Conservation (phyloP, 352 stramenopile genomes). For the Globisporangium rhizosaccharum region DNA sequence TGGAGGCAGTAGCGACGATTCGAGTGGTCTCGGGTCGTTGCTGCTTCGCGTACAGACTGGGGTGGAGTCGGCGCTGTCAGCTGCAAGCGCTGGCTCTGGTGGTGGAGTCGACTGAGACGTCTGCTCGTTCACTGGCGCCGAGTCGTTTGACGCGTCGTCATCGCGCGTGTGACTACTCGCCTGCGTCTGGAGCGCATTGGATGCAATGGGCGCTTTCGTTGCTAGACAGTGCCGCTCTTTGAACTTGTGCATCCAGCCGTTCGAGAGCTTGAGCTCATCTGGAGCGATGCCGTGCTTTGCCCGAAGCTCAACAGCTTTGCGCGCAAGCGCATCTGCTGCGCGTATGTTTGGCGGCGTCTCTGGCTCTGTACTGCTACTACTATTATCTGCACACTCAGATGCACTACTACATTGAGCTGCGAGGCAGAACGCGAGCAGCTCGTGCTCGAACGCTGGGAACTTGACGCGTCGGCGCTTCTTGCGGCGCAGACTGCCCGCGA, state of each 20-base stretch:
- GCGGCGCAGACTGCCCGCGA: conserved; percentile 19
- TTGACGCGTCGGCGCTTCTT: conserved; percentile 42
- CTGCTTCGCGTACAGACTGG: no score
- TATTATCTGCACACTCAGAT: neutral
- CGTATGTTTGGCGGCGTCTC: neutral
- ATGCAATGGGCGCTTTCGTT: neutral
- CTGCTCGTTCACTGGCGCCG: no score
- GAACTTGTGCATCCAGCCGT: conserved; percentile 41
- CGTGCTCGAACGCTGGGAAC: conserved; percentile 32
- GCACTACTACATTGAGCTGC: neutral
- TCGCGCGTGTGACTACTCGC: no score
- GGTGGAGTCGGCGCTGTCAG: no score
- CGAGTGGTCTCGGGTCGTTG: neutral
- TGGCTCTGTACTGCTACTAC: neutral
- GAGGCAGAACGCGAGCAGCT: conserved; percentile 28
- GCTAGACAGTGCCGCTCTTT: conserved; percentile 27
- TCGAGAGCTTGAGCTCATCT: conserved; percentile 36
- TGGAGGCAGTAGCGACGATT: neutral
- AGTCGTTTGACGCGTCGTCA: no score
- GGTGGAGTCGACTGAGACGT: no score
- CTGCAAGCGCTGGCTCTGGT: no score
- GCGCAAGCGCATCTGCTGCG: conserved; percentile 25
- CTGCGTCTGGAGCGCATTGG: no score
- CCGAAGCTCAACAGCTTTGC: conserved; percentile 24
- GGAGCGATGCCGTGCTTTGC: conserved; percentile 25